Percentiles rank a stretch among this genome's conserved stretches.
phyloP scores from a whole-genome alignment of 2,329 filamentous ascomycete species.

The Fusarium keratoplasticum region DNA sequence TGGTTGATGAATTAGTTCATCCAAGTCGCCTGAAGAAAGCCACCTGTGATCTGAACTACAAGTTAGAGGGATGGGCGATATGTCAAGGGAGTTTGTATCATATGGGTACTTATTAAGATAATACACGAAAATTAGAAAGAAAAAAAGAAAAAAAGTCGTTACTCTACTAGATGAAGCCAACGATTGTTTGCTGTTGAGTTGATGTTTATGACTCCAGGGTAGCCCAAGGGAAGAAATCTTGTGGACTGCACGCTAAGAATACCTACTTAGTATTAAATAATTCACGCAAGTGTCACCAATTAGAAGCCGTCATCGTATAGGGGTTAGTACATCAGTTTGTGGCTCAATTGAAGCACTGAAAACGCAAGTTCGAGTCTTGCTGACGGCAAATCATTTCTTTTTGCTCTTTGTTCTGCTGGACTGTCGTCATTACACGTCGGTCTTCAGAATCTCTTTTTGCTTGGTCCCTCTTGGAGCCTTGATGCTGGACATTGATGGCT shows the following conservation, averaged over 20 bases:
- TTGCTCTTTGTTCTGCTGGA: not conserved
- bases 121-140: not conserved
- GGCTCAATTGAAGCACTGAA: slow-evolving; percentile 32
- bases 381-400: slow-evolving; percentile 27
- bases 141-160: not conserved
- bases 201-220: not conserved
- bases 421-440: not conserved
- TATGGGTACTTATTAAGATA: no score
- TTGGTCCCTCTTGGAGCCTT: not conserved
- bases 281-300: slow-evolving; percentile 1
- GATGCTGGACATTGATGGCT: not conserved
- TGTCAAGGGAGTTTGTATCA: no score
- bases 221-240: not conserved
- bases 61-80: not conserved
- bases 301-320: slow-evolving; percentile 41
- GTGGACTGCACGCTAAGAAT: no score
- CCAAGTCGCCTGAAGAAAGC: not conserved
- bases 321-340: slow-evolving; percentile 43
- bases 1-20: not conserved
- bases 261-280: not conserved
- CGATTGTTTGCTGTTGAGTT: not conserved
- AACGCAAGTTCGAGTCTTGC: slow-evolving; percentile 42
- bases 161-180: not conserved
- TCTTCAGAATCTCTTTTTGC: not conserved
- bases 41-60: not conserved